A percentile compares a stretch with the other conserved stretches of the same genome.
Evolutionary conservation across 345 rosid species (phyloP).

Genomic region (Gossypium bickii): DNA sequence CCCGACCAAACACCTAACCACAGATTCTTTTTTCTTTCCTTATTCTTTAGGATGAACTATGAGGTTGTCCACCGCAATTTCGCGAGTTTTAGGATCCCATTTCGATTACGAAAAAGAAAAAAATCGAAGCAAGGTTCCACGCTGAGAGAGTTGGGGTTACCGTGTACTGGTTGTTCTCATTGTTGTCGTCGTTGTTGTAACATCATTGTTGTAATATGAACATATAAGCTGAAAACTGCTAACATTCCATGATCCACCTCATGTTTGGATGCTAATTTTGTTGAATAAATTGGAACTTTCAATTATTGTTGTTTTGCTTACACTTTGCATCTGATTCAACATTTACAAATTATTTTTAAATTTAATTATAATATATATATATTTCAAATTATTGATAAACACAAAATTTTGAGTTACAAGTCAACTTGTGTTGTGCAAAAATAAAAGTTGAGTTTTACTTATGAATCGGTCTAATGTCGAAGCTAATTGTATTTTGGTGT

Average conservation of each 20-base stretch:
- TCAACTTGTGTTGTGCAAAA: too few species aligned
- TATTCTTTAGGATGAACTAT: slow-evolving; percentile 48
- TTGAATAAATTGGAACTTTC: background rate
- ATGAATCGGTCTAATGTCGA: too few species aligned
- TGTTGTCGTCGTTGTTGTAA: slow-evolving; percentile 14
- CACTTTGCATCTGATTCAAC: background rate
- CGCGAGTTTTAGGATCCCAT: background rate
- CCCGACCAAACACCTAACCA: background rate
- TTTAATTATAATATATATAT: too few species aligned
- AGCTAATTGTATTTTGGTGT: too few species aligned
- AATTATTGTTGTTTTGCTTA: background rate
- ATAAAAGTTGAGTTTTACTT: too few species aligned
- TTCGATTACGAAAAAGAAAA: background rate
- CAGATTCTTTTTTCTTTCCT: background rate
- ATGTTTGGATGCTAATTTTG: background rate
- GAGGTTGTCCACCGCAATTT: slow-evolving; percentile 10
- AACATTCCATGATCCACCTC: background rate
- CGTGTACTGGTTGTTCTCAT: background rate
- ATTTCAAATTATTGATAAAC: too few species aligned
- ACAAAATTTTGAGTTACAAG: too few species aligned
- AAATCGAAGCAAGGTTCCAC: background rate
- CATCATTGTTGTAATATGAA: background rate
- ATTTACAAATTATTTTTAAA: too few species aligned
- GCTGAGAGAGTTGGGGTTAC: background rate
- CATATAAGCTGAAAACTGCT: background rate